Evolutionary conservation across 495 filamentous ascomycete species (phyloP).

Genomic region (Podospora appendiculata): DNA sequence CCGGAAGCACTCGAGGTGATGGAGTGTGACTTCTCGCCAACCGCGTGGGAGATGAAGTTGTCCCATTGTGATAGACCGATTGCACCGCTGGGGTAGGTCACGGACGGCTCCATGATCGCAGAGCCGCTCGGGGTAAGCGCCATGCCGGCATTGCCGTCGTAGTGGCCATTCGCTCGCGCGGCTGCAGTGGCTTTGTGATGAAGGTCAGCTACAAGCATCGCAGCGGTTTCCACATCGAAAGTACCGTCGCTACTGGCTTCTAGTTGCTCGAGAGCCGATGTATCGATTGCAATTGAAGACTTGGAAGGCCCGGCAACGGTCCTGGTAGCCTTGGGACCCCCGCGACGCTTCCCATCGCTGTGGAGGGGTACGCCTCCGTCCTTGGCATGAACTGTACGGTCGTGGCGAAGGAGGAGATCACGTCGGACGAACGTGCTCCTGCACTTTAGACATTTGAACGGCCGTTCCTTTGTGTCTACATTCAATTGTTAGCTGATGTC

Average conservation of each 20-base stretch:
- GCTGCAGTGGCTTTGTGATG: slow-evolving; percentile 91
- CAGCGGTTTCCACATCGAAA: slow-evolving; percentile 95
- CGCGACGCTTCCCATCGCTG: slow-evolving; percentile 87
- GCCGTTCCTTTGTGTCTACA: slow-evolving; percentile 94
- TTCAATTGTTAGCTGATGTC: slow-evolving; percentile 2
- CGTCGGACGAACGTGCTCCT: slow-evolving; percentile 96
- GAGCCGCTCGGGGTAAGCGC: slow-evolving; percentile 64
- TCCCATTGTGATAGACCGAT: slow-evolving; percentile 87
- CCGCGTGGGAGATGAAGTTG: slow-evolving; percentile 54
- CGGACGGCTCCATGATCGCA: slow-evolving; percentile 60
- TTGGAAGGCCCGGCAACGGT: slow-evolving; percentile 65
- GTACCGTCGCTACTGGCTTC: slow-evolving; percentile 91
- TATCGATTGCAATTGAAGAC: slow-evolving; percentile 75
- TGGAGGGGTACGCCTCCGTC: slow-evolving; percentile 93
- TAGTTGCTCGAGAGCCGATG: slow-evolving; percentile 86
- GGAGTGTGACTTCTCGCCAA: slow-evolving; percentile 61
- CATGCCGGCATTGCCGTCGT: slow-evolving; percentile 63
- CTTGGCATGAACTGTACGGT: slow-evolving; percentile 97
- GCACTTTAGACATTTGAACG: slow-evolving; percentile 97
- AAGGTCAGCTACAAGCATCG: slow-evolving; percentile 98
- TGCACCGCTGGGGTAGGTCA: slow-evolving; percentile 62
- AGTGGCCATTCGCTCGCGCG: slow-evolving; percentile 53
- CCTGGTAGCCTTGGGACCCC: slow-evolving; percentile 59
- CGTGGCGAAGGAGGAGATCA: slow-evolving; percentile 92
- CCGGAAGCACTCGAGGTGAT: slow-evolving; percentile 54